These are phyloP conservation scores for Alternaria brassicae DNA, from an alignment of 2,329 filamentous ascomycete species.

Conservation along the genomic window DNA sequence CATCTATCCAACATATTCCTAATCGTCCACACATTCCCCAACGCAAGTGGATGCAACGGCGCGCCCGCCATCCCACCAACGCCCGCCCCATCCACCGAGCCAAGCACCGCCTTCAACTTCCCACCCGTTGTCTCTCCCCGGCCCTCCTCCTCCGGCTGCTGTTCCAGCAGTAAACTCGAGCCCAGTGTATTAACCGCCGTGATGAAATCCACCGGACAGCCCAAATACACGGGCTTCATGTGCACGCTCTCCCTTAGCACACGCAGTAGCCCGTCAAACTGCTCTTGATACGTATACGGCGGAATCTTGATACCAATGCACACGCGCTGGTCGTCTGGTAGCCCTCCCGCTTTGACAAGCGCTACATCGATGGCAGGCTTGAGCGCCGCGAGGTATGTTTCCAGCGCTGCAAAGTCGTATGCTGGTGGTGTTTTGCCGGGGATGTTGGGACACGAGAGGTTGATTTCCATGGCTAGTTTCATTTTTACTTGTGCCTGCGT, in stretches of 20 bases:
- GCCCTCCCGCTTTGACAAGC: constrained; percentile 9
- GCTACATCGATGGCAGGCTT: constrained; percentile 39
- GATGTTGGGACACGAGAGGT: constrained; percentile 82
- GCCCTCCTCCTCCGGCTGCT: too few relatives aligned
- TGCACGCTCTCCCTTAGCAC: constrained; percentile 55
- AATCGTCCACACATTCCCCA: constrained; percentile 79
- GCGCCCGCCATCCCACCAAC: constrained; percentile 76
- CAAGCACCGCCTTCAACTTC: constrained; percentile 50
- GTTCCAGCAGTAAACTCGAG: constrained; percentile 40
- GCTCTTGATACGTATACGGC: constrained; percentile 73
- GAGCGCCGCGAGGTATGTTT: constrained; percentile 63
- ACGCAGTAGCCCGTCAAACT: constrained; percentile 65
- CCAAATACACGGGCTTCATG: constrained; percentile 23
- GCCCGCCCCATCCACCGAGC: constrained; percentile 62
- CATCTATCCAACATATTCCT: constrained; percentile 63
- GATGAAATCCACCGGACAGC: constrained; percentile 67
- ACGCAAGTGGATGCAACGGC: constrained; percentile 73
- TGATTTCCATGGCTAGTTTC: constrained; percentile 74
- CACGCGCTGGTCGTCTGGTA: constrained; percentile 43
- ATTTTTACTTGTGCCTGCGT: constrained; percentile 48
- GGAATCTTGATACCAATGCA: constrained; percentile 75
- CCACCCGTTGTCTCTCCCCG: too few relatives aligned
- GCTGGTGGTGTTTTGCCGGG: constrained; percentile 72
- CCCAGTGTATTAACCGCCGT: constrained; percentile 79
- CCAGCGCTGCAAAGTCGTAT: constrained; percentile 63